Evolutionary conservation across 768 basidiomycete genomes (phyloP).

Genomic region (Rubroboletus satanas): DNA sequence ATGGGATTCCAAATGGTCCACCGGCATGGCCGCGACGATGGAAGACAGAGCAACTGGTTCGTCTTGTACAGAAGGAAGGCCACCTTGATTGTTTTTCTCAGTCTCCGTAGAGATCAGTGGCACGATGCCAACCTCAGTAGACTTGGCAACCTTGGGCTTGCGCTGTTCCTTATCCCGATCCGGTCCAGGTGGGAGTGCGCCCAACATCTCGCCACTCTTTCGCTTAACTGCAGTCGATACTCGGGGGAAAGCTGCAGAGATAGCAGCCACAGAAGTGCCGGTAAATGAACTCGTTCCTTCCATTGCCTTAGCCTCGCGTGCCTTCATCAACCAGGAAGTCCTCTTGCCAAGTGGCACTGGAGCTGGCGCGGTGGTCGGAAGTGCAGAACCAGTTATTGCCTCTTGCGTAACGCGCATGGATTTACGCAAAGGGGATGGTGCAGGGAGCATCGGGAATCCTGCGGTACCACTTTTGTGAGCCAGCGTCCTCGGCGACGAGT

Average conservation of each 20-base stretch:
- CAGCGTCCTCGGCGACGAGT: conserved; percentile 25
- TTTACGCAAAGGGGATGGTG: conserved; percentile 66
- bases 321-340: conserved; percentile 79
- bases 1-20: conserved; percentile 21
- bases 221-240: conserved; percentile 45
- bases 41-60: neutral
- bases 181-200: conserved; percentile 8
- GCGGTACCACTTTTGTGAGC: conserved; percentile 40
- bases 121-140: conserved; percentile 33
- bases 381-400: conserved; percentile 31
- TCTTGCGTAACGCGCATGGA: conserved; percentile 54
- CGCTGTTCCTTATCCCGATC: conserved; percentile 40
- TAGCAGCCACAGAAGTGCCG: conserved; percentile 1
- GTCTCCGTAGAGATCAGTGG: conserved; percentile 14
- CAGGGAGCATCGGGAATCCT: conserved; percentile 62
- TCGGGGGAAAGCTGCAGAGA: conserved; percentile 8
- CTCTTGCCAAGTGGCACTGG: conserved; percentile 53
- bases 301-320: conserved; percentile 65
- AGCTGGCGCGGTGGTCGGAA: conserved; percentile 36
- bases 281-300: conserved; percentile 42
- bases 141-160: conserved; percentile 49
- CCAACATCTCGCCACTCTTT: conserved; percentile 56
- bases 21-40: neutral
- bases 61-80: conserved; percentile 1
- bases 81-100: conserved; percentile 5